phyloP scores from a whole-genome alignment of 345 rosid genomes.

The Brassica napus region Da-Ae NC_063446.1:5557501-5558000 shows the following conservation, averaged over 20 bases:
- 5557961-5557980: conserved; percentile 52
- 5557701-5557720: conserved; percentile 7
- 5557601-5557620: conserved; percentile 75
- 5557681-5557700: not conserved
- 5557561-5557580: conserved; percentile 54
- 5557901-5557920: conserved; percentile 3
- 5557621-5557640: conserved; percentile 67
- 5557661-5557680: conserved; percentile 54
- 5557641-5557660: conserved; percentile 59
- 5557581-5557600: conserved; percentile 55
- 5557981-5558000: conserved; percentile 30
- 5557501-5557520: conserved; percentile 58
- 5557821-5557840: not conserved
- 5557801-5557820: not conserved
- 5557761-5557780: conserved; percentile 18
- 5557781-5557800: not conserved
- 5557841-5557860: not conserved
- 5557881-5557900: not conserved
- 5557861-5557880: not conserved
- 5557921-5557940: conserved; percentile 51
- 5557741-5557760: conserved; percentile 26
- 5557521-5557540: conserved; percentile 60
- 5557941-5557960: conserved; percentile 53
- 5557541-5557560: conserved; percentile 62
- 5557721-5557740: not conserved